phyloP scores from a whole-genome alignment of 495 filamentous ascomycete species.

The Neurospora tetrasperma region DNA sequence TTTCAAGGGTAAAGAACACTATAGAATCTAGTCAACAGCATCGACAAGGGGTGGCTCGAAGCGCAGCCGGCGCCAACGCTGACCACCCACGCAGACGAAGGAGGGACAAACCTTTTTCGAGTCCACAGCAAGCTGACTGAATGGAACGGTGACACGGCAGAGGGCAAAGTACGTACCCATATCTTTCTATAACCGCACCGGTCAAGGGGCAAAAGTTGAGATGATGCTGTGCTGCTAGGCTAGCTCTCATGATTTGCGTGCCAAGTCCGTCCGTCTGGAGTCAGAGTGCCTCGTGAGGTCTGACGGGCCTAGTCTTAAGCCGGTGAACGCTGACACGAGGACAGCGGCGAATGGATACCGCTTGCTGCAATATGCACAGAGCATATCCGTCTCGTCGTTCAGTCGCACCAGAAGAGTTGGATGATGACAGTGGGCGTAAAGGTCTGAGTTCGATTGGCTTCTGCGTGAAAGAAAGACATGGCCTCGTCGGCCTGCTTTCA shows the following conservation, averaged over 20 bases:
- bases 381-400: not conserved
- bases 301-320: not conserved
- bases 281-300: not conserved
- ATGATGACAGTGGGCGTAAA: not conserved
- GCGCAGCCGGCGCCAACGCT: conserved; percentile 6
- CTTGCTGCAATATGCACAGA: not conserved
- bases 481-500: not conserved
- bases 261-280: conserved; percentile 5
- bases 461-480: not conserved
- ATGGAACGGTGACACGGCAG: not conserved
- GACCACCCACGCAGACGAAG: not conserved
- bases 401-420: not conserved
- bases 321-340: not conserved
- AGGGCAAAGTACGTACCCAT: not conserved
- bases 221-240: conserved; percentile 7
- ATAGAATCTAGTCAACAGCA: not conserved
- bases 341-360: not conserved
- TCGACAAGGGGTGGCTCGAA: conserved; percentile 2
- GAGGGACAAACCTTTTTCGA: not conserved
- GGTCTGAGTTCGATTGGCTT: not conserved
- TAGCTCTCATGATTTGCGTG: conserved; percentile 5
- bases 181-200: not conserved
- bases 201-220: not conserved
- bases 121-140: not conserved
- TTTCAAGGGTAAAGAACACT: not conserved